A percentile compares a stretch with the other conserved stretches of the same genome.
Conservation (phyloP, 2,329 filamentous ascomycete genomes). For the Apiospora rasikravindrae region DNA sequence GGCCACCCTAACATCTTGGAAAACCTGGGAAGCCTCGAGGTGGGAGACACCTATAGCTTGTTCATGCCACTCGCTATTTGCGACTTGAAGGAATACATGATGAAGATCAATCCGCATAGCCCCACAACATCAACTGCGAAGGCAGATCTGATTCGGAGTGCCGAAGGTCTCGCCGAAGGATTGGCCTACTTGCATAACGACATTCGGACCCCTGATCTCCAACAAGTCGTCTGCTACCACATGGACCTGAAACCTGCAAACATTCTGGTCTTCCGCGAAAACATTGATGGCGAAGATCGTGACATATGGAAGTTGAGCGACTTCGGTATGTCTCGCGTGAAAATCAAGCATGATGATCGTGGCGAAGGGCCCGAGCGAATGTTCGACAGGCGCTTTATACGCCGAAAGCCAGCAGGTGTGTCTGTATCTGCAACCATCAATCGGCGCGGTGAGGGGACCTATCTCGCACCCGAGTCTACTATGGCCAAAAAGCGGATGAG, state of each 20-base stretch:
- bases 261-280: constrained; percentile 37
- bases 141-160: constrained; percentile 35
- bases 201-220: constrained; percentile 33
- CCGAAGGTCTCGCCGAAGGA: constrained; percentile 40
- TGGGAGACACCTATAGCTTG: constrained; percentile 42
- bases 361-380: constrained; percentile 33
- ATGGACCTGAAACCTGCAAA: constrained; percentile 48
- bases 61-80: constrained; percentile 47
- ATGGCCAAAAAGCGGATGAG: constrained; percentile 36
- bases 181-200: constrained; percentile 45
- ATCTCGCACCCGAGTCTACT: constrained; percentile 43
- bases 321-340: constrained; percentile 47
- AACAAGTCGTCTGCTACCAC: constrained; percentile 45
- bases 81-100: constrained; percentile 45
- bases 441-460: constrained; percentile 41
- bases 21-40: constrained; percentile 42
- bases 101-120: constrained; percentile 26
- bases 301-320: constrained; percentile 48
- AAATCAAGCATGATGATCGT: constrained; percentile 29
- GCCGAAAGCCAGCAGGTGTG: constrained; percentile 27
- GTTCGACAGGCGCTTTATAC: constrained; percentile 37
- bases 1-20: constrained; percentile 43
- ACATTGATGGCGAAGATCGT: constrained; percentile 24
- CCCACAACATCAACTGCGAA: constrained; percentile 31
- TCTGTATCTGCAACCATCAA: constrained; percentile 35